Base-by-base conservation (phyloP, 2,329 filamentous ascomycete species). In the Trichoderma afroharzianum region DNA sequence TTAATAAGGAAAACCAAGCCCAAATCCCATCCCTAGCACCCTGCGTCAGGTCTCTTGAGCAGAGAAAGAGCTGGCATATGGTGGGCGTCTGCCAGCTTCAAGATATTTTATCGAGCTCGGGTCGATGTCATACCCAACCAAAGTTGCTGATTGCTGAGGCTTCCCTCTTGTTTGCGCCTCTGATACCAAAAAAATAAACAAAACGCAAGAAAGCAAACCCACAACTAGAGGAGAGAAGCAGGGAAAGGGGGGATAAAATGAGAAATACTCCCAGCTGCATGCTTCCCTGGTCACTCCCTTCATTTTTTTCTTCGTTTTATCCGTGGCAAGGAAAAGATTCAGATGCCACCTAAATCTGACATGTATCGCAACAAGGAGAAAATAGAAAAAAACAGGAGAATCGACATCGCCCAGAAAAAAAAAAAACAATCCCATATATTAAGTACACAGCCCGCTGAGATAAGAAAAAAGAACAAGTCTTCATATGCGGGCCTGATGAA, bases 381-480 rank as follows among this genome's bases (percentile, higher is more conserved):
- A 28, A 36, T 11, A 12, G 9, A 50, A 24, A 21, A 21, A 55
- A 62, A 66, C 11, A 57, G 50, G 50, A 28, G 64, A 57, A 24
- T 28, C 32, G 47, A 43, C 64, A 62, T n/a, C 33, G 32, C 28
- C 50, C 24, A 15, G 14, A 50, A 64, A 53, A 18, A 63, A 58
- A n/a, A 30, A 32, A 33, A 64, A 26, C 66, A 62, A 43, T 67
- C 50, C 59, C 55, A 62, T 59, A 68, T 68, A 61, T 61, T 61
- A 68, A 68, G 66, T 68, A 68, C 57, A 68, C 66, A 61, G 66
- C 66, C 66, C 57, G 66, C 66, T 68, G 57, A 55, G n/a, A 47
- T 24, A 55, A 58, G 28, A 36, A 55, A 68, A 69, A 21, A 8
- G 12, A 50, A 55, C 15, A 57, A 18, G 39, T 68, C 57, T 62